Evolutionary conservation across 2,329 filamentous ascomycete species (phyloP).

Genomic region (Colletotrichum incanum): DNA sequence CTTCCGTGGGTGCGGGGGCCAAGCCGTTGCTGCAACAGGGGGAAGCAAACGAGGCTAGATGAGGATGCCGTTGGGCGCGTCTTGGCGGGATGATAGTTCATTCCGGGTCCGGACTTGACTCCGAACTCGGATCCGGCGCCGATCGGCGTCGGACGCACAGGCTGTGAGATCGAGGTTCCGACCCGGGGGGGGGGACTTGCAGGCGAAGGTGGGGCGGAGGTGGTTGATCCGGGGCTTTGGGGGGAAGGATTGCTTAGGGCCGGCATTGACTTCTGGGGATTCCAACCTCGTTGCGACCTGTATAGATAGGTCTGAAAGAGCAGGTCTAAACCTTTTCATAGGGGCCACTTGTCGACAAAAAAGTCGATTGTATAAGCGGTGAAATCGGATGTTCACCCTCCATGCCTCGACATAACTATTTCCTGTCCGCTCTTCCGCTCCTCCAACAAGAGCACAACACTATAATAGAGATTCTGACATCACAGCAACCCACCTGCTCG

Average conservation of each 20-base stretch:
- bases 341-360: too few species aligned
- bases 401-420: background rate
- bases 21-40: background rate
- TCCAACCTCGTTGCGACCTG: too few species aligned
- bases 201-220: conserved; percentile 19
- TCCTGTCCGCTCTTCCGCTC: background rate
- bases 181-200: conserved; percentile 52
- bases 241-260: too few species aligned
- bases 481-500: too few species aligned
- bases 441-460: too few species aligned
- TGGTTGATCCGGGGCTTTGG: conserved; percentile 49
- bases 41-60: background rate
- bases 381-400: background rate
- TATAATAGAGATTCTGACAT: too few species aligned
- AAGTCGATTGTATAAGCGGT: too few species aligned
- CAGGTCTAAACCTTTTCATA: too few species aligned
- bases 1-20: too few species aligned
- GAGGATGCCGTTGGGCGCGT: background rate
- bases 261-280: conserved; percentile 42
- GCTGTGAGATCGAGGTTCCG: conserved; percentile 49
- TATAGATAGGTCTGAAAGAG: too few species aligned
- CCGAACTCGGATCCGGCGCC: background rate
- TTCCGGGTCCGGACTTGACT: background rate
- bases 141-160: conserved; percentile 32
- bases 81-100: background rate